Conservation (phyloP, 176 grass and related monocot genomes). For the Raddia guianensis region DNA sequence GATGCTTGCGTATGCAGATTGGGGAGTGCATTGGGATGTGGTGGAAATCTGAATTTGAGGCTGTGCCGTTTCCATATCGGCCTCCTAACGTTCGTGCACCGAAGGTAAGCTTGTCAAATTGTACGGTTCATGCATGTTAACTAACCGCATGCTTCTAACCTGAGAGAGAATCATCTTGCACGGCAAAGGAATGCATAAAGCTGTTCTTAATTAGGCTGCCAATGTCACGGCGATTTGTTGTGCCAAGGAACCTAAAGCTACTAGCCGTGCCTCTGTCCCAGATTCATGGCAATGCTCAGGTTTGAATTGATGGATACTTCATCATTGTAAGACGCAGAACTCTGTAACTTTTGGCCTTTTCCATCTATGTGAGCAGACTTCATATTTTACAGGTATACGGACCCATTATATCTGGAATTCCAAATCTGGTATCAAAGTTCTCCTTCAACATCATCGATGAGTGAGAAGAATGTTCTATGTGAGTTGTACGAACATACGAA, state of each 20-base stretch:
- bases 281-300: slow-evolving; percentile 59
- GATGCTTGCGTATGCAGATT: slow-evolving; percentile 8
- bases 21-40: slow-evolving; percentile 56
- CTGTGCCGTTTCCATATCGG: slow-evolving; percentile 53
- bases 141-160: not conserved
- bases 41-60: slow-evolving; percentile 64
- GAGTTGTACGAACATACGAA: slow-evolving; percentile 53
- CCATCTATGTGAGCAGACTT: not conserved
- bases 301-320: not conserved
- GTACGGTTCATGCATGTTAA: not conserved
- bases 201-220: slow-evolving; percentile 66
- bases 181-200: slow-evolving; percentile 63
- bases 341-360: not conserved
- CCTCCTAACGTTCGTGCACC: slow-evolving; percentile 30
- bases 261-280: slow-evolving; percentile 61
- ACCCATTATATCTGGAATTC: slow-evolving; percentile 57
- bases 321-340: not conserved
- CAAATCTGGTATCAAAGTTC: slow-evolving; percentile 64
- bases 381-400: slow-evolving; percentile 56
- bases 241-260: slow-evolving; percentile 57
- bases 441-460: slow-evolving; percentile 47
- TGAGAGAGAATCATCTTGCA: not conserved
- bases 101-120: slow-evolving; percentile 32
- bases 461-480: not conserved
- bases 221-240: slow-evolving; percentile 48